phyloP scores from a whole-genome alignment of 2,329 filamentous ascomycete species.

The Xylaria sp. region DNA sequence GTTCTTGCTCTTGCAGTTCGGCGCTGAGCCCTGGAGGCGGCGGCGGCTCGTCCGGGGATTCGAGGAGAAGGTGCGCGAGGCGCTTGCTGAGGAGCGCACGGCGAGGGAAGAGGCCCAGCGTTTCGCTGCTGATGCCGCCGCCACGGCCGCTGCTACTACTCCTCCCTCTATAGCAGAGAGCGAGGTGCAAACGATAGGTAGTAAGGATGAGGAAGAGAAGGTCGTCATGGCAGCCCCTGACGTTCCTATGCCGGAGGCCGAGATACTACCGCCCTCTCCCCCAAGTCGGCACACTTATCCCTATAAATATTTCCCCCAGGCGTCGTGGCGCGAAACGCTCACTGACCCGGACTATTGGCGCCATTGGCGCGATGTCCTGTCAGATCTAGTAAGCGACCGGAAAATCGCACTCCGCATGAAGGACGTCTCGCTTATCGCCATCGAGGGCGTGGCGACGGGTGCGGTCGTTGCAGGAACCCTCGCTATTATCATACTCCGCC shows the following conservation, averaged over 20 bases:
- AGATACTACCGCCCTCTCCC: not conserved
- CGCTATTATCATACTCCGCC: constrained; percentile 52
- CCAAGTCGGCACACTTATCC: not conserved
- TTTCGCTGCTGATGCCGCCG: constrained; percentile 32
- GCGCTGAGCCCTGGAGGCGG: constrained; percentile 93
- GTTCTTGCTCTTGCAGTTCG: constrained; percentile 85
- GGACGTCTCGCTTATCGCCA: constrained; percentile 75
- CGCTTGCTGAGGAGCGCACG: constrained; percentile 73
- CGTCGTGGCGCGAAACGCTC: constrained; percentile 58
- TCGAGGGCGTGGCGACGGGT: constrained; percentile 75
- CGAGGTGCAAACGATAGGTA: constrained; percentile 32
- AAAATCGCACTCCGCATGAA: constrained; percentile 72
- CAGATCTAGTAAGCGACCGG: constrained; percentile 74
- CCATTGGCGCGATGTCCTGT: constrained; percentile 61
- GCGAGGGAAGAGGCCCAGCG: constrained; percentile 23
- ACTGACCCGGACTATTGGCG: constrained; percentile 59
- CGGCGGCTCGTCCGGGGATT: constrained; percentile 83
- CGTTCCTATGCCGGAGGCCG: constrained; percentile 24
- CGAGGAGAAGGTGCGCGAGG: constrained; percentile 78
- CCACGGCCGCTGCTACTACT: constrained; percentile 16
- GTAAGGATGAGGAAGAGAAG: constrained; percentile 5
- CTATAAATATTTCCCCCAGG: not conserved
- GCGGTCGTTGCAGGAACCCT: constrained; percentile 68
- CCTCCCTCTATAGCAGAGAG: not conserved
- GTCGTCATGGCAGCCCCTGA: constrained; percentile 24